A percentile compares a stretch with the other conserved stretches of the same genome.
Conservation (phyloP, 495 filamentous ascomycete species). For the Aspergillus bridgeri region DNA sequence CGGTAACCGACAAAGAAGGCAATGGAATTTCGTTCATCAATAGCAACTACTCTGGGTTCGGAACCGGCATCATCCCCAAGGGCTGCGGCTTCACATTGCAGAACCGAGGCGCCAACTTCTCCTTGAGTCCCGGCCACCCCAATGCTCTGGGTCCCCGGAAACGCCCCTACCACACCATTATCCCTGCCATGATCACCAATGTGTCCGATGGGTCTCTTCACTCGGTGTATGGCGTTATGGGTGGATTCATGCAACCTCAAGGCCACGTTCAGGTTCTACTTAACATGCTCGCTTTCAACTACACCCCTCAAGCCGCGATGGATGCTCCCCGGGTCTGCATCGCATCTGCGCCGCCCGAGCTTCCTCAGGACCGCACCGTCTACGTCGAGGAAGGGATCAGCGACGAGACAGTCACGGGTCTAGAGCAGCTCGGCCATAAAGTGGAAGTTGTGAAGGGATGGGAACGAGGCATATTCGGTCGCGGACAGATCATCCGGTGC, state of each 20-base stretch:
- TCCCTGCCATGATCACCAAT: constrained; percentile 86
- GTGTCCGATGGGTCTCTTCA: constrained; percentile 67
- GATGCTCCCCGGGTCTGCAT: constrained; percentile 88
- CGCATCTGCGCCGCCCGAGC: constrained; percentile 61
- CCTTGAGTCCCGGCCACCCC: constrained; percentile 62
- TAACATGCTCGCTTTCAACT: constrained; percentile 82
- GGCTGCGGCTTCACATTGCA: constrained; percentile 90
- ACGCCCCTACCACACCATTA: constrained; percentile 96
- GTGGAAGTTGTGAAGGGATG: constrained; percentile 65
- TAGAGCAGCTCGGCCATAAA: constrained; percentile 69
- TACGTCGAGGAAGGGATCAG: constrained; percentile 84
- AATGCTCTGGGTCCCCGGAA: constrained; percentile 80
- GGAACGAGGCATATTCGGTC: constrained; percentile 73
- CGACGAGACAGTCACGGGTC: constrained; percentile 58
- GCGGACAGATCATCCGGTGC: constrained; percentile 83
- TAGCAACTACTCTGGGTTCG: constrained; percentile 89
- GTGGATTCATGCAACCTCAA: constrained; percentile 98
- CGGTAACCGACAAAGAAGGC: constrained; percentile 70
- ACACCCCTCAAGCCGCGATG: constrained; percentile 82
- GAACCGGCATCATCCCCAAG: constrained; percentile 76
- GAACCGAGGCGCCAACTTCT: constrained; percentile 88
- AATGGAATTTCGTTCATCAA: constrained; percentile 97
- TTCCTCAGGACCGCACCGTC: constrained; percentile 56
- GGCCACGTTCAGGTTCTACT: constrained; percentile 94
- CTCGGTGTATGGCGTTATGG: constrained; percentile 92